Conservation (phyloP, 2,329 filamentous ascomycete genomes). For the Thelonectria rubi region DNA sequence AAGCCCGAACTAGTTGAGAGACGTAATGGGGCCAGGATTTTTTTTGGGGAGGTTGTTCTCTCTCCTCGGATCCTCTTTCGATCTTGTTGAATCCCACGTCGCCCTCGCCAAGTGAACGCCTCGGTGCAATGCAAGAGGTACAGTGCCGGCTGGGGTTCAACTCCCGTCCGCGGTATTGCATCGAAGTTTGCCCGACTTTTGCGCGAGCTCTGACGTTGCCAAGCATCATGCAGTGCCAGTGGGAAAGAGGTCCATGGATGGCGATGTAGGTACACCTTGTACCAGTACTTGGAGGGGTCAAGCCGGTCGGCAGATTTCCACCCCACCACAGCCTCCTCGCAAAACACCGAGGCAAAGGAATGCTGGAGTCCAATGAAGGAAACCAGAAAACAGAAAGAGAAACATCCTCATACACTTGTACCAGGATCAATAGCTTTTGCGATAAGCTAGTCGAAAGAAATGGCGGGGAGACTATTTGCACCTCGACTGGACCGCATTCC, state of each 20-base stretch:
- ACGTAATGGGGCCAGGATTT: slow-evolving; percentile 39
- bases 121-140: slow-evolving; percentile 4
- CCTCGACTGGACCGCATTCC: neutral
- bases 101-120: slow-evolving; percentile 5
- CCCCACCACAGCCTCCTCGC: slow-evolving; percentile 30
- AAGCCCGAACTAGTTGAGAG: slow-evolving; percentile 31
- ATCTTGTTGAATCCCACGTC: slow-evolving; percentile 43
- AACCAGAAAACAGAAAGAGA: neutral
- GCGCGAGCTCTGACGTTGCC: neutral
- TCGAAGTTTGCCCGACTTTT: slow-evolving; percentile 16
- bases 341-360: slow-evolving; percentile 26
- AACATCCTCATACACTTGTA: neutral
- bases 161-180: slow-evolving; percentile 26
- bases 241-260: neutral
- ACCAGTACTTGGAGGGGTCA: slow-evolving; percentile 29
- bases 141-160: slow-evolving; percentile 21
- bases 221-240: neutral
- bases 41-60: slow-evolving; percentile 42
- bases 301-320: slow-evolving; percentile 20
- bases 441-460: slow-evolving; percentile 5
- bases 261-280: slow-evolving; percentile 4
- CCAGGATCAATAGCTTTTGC: neutral
- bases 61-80: slow-evolving; percentile 37
- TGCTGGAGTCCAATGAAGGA: neutral
- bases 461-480: slow-evolving; percentile 14